Percentiles rank a stretch among this genome's conserved stretches.
Evolutionary conservation across 2,329 filamentous ascomycete species (phyloP).

Genomic region (Botrytis deweyae): DNA sequence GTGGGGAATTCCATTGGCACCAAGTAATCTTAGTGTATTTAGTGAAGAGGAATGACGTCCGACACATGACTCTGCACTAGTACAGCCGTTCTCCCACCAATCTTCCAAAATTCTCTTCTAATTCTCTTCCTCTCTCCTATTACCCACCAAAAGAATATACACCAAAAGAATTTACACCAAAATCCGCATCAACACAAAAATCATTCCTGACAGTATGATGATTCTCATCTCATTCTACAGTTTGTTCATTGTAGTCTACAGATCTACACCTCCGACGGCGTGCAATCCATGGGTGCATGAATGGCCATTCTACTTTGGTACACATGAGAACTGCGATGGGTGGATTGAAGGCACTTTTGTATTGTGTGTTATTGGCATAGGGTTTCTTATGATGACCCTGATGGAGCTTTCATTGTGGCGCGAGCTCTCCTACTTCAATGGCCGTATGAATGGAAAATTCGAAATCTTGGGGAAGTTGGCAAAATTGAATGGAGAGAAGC

Average conservation of each 20-base stretch:
- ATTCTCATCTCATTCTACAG: too few relatives aligned
- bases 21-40: background rate
- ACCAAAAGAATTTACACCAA: too few relatives aligned
- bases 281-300: background rate
- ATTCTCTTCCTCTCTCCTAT: too few relatives aligned
- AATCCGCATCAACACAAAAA: too few relatives aligned
- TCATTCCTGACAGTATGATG: too few relatives aligned
- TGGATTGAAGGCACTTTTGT: background rate
- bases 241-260: too few relatives aligned
- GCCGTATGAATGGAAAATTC: accelerated
- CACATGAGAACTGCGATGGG: background rate
- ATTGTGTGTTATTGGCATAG: background rate
- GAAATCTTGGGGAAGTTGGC: background rate
- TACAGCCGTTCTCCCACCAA: background rate
- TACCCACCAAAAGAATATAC: too few relatives aligned
- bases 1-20: accelerated
- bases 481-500: background rate
- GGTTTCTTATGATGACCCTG: background rate
- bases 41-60: background rate
- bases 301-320: background rate
- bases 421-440: accelerated
- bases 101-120: background rate
- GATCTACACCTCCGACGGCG: too few relatives aligned
- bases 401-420: too few relatives aligned
- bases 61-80: background rate